Conservation (phyloP, 2,329 filamentous ascomycete genomes). For the Aspergillus hortae region DNA sequence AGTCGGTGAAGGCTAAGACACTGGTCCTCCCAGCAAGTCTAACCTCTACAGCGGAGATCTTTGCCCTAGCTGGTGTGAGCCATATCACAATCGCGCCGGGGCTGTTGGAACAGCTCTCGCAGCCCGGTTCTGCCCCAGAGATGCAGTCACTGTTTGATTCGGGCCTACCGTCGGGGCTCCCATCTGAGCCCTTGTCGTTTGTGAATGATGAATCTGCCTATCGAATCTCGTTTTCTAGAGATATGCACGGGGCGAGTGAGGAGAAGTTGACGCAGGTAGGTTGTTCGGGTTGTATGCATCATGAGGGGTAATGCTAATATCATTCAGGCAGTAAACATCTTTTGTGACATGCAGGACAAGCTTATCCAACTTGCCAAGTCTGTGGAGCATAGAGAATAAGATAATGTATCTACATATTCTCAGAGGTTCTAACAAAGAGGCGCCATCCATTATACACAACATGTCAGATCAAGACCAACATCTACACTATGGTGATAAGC, state of each 20-base stretch:
- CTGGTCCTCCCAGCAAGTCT: conserved; percentile 57
- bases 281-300: not conserved
- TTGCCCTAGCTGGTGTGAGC: conserved; percentile 54
- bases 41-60: conserved; percentile 56
- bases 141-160: conserved; percentile 28
- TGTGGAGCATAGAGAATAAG: too few relatives aligned
- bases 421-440: too few relatives aligned
- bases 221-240: conserved; percentile 51
- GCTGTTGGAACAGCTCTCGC: conserved; percentile 48
- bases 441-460: too few relatives aligned
- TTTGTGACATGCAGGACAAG: conserved; percentile 16
- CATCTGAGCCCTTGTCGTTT: conserved; percentile 20
- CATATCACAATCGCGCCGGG: conserved; percentile 58
- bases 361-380: conserved; percentile 3
- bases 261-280: conserved; percentile 47
- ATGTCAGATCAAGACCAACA: too few relatives aligned
- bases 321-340: conserved; percentile 15
- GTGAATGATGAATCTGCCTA: conserved; percentile 46
- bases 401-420: too few relatives aligned
- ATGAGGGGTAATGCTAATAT: not conserved
- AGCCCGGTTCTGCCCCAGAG: conserved; percentile 33
- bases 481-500: not conserved
- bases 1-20: conserved; percentile 40
- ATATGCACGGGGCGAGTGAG: conserved; percentile 38
- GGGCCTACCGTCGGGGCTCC: conserved; percentile 9